Conservation (phyloP, 148 eudicot genomes). For the Limonium bicolor region DNA sequence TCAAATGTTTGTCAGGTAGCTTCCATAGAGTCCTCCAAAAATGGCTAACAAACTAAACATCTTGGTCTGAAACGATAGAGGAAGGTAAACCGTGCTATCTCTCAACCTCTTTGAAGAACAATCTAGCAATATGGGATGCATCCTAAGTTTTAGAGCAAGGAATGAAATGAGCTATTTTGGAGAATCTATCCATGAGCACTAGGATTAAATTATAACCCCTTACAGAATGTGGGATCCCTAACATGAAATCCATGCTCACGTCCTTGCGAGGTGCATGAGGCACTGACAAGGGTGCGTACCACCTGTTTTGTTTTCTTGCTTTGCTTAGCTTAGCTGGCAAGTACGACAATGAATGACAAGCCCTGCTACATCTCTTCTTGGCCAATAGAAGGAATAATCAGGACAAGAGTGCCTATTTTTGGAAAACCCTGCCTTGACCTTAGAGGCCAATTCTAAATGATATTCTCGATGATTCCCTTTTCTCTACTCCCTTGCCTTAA, state of each 20-base stretch:
- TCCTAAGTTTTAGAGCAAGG: conserved; percentile 1
- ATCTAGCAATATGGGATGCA: neutral
- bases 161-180: conserved; percentile 4
- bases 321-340: too few relatives aligned
- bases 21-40: conserved; percentile 7
- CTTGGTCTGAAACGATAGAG: conserved; percentile 3
- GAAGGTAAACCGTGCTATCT: neutral
- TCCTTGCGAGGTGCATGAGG: too few relatives aligned
- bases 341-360: too few relatives aligned
- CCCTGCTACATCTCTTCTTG: too few relatives aligned
- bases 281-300: too few relatives aligned
- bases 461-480: too few relatives aligned
- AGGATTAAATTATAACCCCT: neutral
- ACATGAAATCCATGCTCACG: neutral
- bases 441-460: too few relatives aligned
- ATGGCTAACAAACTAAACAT: conserved; percentile 4
- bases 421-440: too few relatives aligned
- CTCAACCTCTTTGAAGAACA: neutral
- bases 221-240: neutral
- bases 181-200: neutral
- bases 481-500: too few relatives aligned
- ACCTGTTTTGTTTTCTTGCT: too few relatives aligned
- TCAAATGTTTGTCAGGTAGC: neutral
- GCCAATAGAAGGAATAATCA: too few relatives aligned
- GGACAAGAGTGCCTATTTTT: too few relatives aligned